phyloP scores from a whole-genome alignment of 2,329 filamentous ascomycete genomes.

The Podosphaera leucotricha region DNA sequence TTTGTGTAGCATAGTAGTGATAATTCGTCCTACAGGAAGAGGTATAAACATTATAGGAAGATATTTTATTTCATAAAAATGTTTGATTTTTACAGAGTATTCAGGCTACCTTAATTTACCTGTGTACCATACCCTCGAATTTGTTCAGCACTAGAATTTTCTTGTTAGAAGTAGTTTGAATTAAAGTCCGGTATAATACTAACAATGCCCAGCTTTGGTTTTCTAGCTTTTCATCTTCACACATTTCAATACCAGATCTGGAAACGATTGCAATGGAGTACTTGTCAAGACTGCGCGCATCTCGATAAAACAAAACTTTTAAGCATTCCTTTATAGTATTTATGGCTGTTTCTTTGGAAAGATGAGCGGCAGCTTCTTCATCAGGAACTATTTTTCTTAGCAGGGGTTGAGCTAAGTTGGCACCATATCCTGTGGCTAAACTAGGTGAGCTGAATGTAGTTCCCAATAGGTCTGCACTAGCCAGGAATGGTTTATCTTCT shows the following conservation, averaged over 20 bases:
- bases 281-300: constrained; percentile 73
- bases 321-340: constrained; percentile 74
- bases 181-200: constrained; percentile 3
- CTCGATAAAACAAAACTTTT: constrained; percentile 95
- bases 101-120: constrained; percentile 19
- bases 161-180: constrained; percentile 5
- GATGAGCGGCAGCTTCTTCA: constrained; percentile 47
- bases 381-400: constrained; percentile 66
- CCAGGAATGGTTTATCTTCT: constrained; percentile 63
- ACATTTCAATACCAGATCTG: constrained; percentile 67
- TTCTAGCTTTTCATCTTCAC: constrained; percentile 71
- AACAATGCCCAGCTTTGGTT: constrained; percentile 86
- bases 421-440: constrained; percentile 80
- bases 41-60: too few species aligned
- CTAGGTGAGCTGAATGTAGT: constrained; percentile 77
- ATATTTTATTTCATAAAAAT: too few species aligned
- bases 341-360: constrained; percentile 59
- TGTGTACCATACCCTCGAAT: constrained; percentile 93
- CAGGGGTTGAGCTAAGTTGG: constrained; percentile 80
- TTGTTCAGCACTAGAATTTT: constrained; percentile 38
- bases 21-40: too few species aligned
- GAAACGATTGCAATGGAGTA: constrained; percentile 85
- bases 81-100: too few species aligned
- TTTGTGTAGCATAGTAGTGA: too few species aligned
- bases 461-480: constrained; percentile 73